phyloP scores from a whole-genome alignment of 768 basidiomycete species.

The Cystofilobasidium bisporidii region DNA sequence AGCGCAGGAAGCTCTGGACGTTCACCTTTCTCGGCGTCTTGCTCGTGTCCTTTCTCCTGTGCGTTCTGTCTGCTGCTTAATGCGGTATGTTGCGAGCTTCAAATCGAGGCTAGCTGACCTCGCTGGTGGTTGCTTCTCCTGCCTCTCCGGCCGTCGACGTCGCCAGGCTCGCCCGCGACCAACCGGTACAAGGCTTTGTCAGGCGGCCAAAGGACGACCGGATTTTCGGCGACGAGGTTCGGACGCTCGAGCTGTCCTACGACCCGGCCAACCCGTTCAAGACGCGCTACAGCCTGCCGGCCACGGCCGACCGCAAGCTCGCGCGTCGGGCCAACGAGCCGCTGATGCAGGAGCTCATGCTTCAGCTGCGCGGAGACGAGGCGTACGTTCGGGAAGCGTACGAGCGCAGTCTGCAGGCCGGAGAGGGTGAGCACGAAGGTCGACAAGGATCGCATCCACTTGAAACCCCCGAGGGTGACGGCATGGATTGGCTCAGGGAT shows the following conservation, averaged over 20 bases:
- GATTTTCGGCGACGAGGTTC: no score
- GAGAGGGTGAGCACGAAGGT: not conserved
- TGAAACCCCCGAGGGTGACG: not conserved
- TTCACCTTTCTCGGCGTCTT: not conserved
- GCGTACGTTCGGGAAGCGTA: constrained; percentile 3
- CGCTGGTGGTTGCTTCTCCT: no score
- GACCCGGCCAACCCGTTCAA: constrained; percentile 13
- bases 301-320: no score
- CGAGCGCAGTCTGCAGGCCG: not conserved
- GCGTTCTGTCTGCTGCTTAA: not conserved
- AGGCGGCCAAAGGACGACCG: no score
- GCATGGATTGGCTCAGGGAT: constrained; percentile 8
- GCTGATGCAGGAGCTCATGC: constrained; percentile 24
- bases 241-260: not conserved
- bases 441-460: not conserved
- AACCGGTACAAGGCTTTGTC: no score
- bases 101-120: no score
- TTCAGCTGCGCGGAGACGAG: constrained; percentile 13
- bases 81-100: no score
- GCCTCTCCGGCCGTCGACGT: no score
- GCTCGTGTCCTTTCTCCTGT: not conserved
- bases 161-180: no score
- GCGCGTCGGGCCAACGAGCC: not conserved
- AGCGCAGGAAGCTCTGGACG: not conserved
- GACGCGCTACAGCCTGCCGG: not conserved